Evolutionary conservation across 176 grass and related monocot genomes (phyloP), one percentile per base, ranked within the genome.

Genomic region (Bothriochloa decipiens): DNA sequence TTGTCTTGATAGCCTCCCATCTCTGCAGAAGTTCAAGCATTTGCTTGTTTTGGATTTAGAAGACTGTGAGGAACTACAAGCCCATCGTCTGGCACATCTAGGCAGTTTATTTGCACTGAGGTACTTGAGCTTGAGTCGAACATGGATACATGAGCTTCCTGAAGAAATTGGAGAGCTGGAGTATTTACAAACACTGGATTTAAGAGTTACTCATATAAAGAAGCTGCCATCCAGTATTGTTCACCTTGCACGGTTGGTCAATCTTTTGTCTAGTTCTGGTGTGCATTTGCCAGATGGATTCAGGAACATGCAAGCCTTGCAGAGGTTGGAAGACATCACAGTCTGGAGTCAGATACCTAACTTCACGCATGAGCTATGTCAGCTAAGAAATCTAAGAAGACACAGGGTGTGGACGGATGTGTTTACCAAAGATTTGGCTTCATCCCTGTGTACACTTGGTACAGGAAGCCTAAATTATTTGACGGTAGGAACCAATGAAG

Each of bases 141-240:
- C 60, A 26, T 25, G 60, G 60, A 63, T 63, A 63, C 4, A 63
- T 12, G 60, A 63, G 60, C 60, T 63, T 26, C 60, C 60, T 63
- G 60, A 63, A 63, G 60, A 63, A 63, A 63, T 27, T 63, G 60
- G 60, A 63, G 60, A 27, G 11, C 23, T 63, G 11, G 23, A 63
- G 11, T 27, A 63, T 63, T 63, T 63, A 63, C 60, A 63, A 63
- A 63, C 60, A 63, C 60, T 63, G 23, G 60, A 63, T 63, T n/a
- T 63, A 63, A 63, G 60, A 27, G 4, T 27, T 63, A 62, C 60
- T 27, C 20, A 23, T 11, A 26, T 63, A 63, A 26, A 26, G 11
- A 26, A 63, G 60, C 11, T 27, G 23, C 60, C 60, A 26, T 63
- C 60, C 3, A 63, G 10, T 63, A 20, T 63, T 63, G 11, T 26